These are phyloP conservation scores for Murraya koenigii DNA, from an alignment of 345 rosid species.

Conservation along the genomic window DNA sequence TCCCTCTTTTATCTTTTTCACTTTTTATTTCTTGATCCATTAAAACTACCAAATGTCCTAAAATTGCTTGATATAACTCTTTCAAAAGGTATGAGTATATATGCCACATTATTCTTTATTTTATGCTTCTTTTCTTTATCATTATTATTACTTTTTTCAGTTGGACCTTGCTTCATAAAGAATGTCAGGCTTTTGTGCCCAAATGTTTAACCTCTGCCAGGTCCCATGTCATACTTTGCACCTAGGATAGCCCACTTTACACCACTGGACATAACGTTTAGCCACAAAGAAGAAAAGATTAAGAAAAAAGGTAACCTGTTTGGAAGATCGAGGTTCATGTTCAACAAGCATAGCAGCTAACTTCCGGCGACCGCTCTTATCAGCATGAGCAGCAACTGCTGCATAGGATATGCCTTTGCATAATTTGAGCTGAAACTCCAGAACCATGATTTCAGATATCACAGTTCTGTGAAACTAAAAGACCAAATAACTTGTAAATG, in stretches of 20 bases:
- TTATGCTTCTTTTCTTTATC: too few relatives aligned
- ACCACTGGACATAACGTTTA: not conserved
- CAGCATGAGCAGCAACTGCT: slow-evolving; percentile 99
- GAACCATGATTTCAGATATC: slow-evolving; percentile 18
- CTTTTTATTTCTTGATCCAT: not conserved
- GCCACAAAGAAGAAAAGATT: not conserved
- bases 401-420: slow-evolving; percentile 96
- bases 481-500: slow-evolving; percentile 6
- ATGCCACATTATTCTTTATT: not conserved
- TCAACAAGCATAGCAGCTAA: slow-evolving; percentile 97
- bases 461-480: slow-evolving; percentile 3
- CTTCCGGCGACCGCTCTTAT: slow-evolving; percentile 85
- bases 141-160: not conserved
- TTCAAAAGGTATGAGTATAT: not conserved
- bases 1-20: not conserved
- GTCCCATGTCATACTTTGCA: not conserved
- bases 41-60: not conserved
- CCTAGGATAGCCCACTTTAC: not conserved
- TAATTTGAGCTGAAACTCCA: slow-evolving; percentile 71
- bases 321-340: slow-evolving; percentile 92
- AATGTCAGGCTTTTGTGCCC: not conserved
- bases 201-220: not conserved
- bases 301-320: slow-evolving; percentile 49
- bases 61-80: not conserved
- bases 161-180: not conserved